phyloP scores from a whole-genome alignment of 768 basidiomycete species.

The Hypsizygus marmoreus region DNA sequence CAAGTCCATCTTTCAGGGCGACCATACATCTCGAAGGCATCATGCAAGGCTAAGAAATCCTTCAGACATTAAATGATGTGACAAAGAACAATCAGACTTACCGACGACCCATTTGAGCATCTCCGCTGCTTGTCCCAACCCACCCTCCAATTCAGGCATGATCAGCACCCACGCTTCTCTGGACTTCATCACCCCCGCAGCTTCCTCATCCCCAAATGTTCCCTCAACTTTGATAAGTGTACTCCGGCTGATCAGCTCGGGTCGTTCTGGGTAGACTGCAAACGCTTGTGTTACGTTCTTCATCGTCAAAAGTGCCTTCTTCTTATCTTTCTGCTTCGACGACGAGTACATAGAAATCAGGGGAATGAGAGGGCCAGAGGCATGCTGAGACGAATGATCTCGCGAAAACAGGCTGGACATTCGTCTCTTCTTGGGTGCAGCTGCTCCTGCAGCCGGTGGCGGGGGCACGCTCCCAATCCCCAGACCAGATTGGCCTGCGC shows the following conservation, averaged over 20 bases:
- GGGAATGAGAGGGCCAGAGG: constrained; percentile 32
- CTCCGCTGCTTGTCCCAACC: constrained; percentile 66
- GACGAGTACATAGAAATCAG: constrained; percentile 61
- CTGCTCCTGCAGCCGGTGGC: constrained; percentile 20
- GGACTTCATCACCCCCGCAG: constrained; percentile 61
- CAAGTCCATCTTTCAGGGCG: constrained; percentile 84
- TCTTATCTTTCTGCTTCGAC: constrained; percentile 73
- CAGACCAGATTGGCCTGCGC: constrained; percentile 26
- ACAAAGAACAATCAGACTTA: constrained; percentile 35
- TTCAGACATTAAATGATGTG: no score
- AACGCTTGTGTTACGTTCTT: constrained; percentile 79
- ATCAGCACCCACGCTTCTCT: constrained; percentile 86
- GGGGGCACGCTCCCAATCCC: constrained; percentile 22
- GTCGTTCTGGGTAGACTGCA: constrained; percentile 95
- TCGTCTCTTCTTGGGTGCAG: constrained; percentile 49
- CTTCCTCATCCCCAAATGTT: constrained; percentile 74
- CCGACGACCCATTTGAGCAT: constrained; percentile 92
- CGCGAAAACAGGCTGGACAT: constrained; percentile 72
- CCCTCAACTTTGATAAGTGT: constrained; percentile 94
- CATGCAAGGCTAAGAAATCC: constrained; percentile 88
- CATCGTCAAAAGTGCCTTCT: constrained; percentile 70
- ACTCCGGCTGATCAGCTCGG: constrained; percentile 84
- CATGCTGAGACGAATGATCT: constrained; percentile 27
- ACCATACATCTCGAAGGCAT: constrained; percentile 87
- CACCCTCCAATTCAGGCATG: constrained; percentile 83